phyloP scores from a whole-genome alignment of 371 early-diverging fungal genomes.

The Mucor circinelloides region DNA sequence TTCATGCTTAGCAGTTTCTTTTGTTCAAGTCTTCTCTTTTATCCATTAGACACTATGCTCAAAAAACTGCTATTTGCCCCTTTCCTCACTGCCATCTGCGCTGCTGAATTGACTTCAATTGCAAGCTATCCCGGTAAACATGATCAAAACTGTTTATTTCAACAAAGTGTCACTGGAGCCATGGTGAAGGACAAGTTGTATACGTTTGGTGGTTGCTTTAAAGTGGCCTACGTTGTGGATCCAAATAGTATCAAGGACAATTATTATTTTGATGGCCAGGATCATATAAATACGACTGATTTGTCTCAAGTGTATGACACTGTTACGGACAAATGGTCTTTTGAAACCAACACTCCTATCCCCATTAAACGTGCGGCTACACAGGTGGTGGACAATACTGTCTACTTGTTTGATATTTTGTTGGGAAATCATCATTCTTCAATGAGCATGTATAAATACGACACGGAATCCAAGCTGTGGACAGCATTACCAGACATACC shows the following conservation, averaged over 20 bases:
- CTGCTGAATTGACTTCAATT: background rate
- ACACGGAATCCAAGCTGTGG: background rate
- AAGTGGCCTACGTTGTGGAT: background rate
- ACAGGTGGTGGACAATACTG: background rate
- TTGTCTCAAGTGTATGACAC: background rate
- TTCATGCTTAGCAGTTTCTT: background rate
- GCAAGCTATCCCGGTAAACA: background rate
- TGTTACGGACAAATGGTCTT: background rate
- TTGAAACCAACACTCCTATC: background rate
- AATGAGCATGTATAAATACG: background rate
- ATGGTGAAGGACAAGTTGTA: background rate
- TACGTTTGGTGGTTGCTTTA: background rate
- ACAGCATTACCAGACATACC: background rate
- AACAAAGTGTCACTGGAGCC: background rate
- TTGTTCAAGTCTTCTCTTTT: background rate
- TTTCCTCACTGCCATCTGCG: background rate
- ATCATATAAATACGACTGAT: background rate
- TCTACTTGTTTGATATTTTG: background rate
- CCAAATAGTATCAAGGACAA: no score
- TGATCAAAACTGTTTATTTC: background rate
- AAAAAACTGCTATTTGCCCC: background rate
- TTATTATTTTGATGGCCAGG: no score
- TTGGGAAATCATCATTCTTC: background rate
- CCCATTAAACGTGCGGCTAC: background rate
- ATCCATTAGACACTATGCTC: background rate